Base-by-base conservation (phyloP, 176 grass and related monocot species). In the Aegilops speltoides region DNA sequence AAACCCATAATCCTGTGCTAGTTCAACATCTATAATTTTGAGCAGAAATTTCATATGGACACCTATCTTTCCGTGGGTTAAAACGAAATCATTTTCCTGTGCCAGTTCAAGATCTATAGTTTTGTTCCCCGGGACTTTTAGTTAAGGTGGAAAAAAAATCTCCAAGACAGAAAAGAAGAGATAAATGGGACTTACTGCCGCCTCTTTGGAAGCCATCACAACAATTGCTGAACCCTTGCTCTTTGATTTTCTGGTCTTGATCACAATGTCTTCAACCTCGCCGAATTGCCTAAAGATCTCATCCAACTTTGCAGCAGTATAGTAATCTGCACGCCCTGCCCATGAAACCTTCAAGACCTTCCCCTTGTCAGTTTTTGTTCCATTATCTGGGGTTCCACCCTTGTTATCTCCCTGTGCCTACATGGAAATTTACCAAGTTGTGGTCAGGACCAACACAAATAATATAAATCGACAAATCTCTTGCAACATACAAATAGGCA, bases 201-300 rank as follows among this genome's bases (percentile, higher is more conserved):
- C 89, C 85, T 95, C 96, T 89, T 91, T 98, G 36, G 91, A 86
- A 43, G 84, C 64, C 96, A 98, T 95, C 20, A 94, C 90, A 46
- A 95, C 82, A 86, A 98, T 86, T 10, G 96, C 93, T 41, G 96
- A 86, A 69, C 91, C 88, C 87, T 57, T 94, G 67, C 78, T 95
- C 75, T 66, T 95, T 20, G 91, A 98, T 88, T 85, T 90, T 36
- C 91, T 98, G 69, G 90, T 86, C 68, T 86, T 89, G 64, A 94
- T 98, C 23, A 98, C 88, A 66, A 95, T 50, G 77, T 98, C 96
- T 89, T 98, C 90, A 16, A 98, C 93, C 57, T 81, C 41, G 2
- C 96, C 96, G 29, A 98, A 94, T 81, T 86, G 88, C 82, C 88
- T 73, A 89, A 98, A 98, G 43, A 98, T 77, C 48, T 91, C 84